Conservation (phyloP, 208 protist genomes). For the Trypanosomatidae sp. region DNA sequence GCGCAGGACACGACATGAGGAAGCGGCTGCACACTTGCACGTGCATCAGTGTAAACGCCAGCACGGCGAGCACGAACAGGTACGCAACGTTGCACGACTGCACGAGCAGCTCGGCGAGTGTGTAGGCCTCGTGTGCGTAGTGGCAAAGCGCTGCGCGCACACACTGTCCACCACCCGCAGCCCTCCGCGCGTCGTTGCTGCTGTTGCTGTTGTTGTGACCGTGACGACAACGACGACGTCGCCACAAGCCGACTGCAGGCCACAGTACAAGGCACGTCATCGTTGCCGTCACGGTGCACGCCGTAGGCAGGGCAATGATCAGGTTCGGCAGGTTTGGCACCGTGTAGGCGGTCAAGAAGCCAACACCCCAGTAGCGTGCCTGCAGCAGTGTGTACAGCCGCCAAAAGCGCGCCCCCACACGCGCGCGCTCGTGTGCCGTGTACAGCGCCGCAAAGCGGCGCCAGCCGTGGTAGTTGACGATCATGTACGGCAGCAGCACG, state of each 20-base stretch:
- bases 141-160: too few species aligned
- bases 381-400: slow-evolving; percentile 55
- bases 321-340: slow-evolving; percentile 54
- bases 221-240: neutral
- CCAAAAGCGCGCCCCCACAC: slow-evolving; percentile 29
- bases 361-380: slow-evolving; percentile 65
- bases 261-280: slow-evolving; percentile 2
- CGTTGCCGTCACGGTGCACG: slow-evolving; percentile 10
- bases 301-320: slow-evolving; percentile 32
- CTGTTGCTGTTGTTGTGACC: too few species aligned
- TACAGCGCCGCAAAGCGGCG: slow-evolving; percentile 23
- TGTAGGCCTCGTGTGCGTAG: too few species aligned
- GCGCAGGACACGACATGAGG: slow-evolving; percentile 39
- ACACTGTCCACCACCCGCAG: neutral
- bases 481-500: slow-evolving; percentile 28
- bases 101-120: slow-evolving; percentile 2
- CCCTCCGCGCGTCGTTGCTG: too few species aligned
- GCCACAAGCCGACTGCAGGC: too few species aligned
- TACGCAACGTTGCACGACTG: slow-evolving; percentile 41
- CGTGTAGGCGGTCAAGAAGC: slow-evolving; percentile 39
- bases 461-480: slow-evolving; percentile 44
- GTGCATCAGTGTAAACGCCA: slow-evolving; percentile 52
- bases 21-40: slow-evolving; percentile 73
- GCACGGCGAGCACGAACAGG: slow-evolving; percentile 17
- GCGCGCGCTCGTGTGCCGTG: slow-evolving; percentile 2